Percentiles rank a stretch among this genome's conserved stretches.
Evolutionary conservation across 2,329 filamentous ascomycete species (phyloP).

Genomic region (Lecanicillium sp.): DNA sequence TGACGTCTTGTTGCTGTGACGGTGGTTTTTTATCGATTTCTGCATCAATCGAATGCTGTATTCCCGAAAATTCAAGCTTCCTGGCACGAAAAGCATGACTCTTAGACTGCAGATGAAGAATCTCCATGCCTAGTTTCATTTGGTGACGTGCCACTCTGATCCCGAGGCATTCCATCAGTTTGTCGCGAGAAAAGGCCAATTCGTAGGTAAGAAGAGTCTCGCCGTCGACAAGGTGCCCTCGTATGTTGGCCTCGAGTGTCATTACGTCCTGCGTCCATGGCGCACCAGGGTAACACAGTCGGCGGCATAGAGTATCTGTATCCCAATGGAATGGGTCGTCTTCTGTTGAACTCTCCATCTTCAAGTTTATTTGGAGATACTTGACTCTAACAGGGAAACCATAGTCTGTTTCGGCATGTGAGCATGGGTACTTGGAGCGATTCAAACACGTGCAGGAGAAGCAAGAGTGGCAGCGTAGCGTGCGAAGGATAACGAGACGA

Average conservation of each 20-base stretch:
- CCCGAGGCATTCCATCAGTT: conserved; percentile 44
- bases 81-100: conserved; percentile 38
- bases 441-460: too few species aligned
- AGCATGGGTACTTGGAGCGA: too few species aligned
- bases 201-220: conserved; percentile 50
- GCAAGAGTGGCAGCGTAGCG: too few species aligned
- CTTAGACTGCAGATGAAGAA: conserved; percentile 43
- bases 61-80: not conserved
- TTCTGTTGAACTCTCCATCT: conserved; percentile 18
- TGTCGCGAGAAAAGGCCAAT: conserved; percentile 39
- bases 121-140: conserved; percentile 46
- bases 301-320: conserved; percentile 55
- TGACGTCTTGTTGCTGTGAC: too few species aligned
- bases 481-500: too few species aligned
- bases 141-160: conserved; percentile 51
- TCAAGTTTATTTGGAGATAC: not conserved
- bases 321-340: conserved; percentile 70
- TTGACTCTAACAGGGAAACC: too few species aligned
- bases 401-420: too few species aligned
- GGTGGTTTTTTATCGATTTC: too few species aligned
- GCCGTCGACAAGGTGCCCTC: conserved; percentile 58
- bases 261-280: conserved; percentile 42
- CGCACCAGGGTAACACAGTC: conserved; percentile 49
- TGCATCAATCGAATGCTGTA: not conserved
- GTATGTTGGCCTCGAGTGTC: conserved; percentile 45